phyloP scores from a whole-genome alignment of 352 stramenopile genomes.

The Nothophytophthora sp. region DNA sequence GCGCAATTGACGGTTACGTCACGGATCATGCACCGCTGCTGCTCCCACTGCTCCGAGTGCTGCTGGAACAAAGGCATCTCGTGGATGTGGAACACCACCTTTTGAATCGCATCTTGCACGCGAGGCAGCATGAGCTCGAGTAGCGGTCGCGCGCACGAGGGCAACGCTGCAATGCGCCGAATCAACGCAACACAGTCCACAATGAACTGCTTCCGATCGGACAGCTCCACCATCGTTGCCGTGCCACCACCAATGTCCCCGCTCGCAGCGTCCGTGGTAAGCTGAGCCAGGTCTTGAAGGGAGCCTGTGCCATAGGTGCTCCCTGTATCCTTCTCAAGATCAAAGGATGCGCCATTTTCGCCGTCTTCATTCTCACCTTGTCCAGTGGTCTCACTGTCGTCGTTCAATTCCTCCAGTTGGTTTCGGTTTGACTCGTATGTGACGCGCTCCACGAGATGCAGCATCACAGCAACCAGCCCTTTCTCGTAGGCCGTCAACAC shows the following conservation, averaged over 20 bases:
- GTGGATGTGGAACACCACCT: conserved; percentile 51
- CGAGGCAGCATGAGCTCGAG: conserved; percentile 50
- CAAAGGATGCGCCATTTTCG: conserved; percentile 34
- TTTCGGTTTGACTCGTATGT: conserved; percentile 64
- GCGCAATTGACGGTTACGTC: conserved; percentile 61
- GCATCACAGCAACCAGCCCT: conserved; percentile 72
- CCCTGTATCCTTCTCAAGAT: conserved; percentile 34
- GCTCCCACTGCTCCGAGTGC: conserved; percentile 45
- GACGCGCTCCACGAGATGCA: conserved; percentile 74
- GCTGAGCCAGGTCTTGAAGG: conserved; percentile 72
- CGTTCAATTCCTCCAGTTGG: conserved; percentile 65
- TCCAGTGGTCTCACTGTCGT: conserved; percentile 37
- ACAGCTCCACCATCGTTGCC: conserved; percentile 49
- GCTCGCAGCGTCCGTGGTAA: conserved; percentile 43
- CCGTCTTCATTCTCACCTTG: conserved; percentile 38
- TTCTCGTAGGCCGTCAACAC: conserved; percentile 71
- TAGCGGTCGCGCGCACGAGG: conserved; percentile 50
- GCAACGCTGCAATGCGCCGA: conserved; percentile 66
- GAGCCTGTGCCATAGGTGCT: conserved; percentile 52
- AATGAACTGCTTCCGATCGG: conserved; percentile 70
- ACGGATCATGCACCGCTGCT: conserved; percentile 51
- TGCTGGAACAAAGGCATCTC: conserved; percentile 42
- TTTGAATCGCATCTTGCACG: conserved; percentile 42
- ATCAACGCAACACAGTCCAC: conserved; percentile 75
- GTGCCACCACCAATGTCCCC: conserved; percentile 26